Conservation (phyloP, 768 basidiomycete species). For the Tulasnella sp. region DNA sequence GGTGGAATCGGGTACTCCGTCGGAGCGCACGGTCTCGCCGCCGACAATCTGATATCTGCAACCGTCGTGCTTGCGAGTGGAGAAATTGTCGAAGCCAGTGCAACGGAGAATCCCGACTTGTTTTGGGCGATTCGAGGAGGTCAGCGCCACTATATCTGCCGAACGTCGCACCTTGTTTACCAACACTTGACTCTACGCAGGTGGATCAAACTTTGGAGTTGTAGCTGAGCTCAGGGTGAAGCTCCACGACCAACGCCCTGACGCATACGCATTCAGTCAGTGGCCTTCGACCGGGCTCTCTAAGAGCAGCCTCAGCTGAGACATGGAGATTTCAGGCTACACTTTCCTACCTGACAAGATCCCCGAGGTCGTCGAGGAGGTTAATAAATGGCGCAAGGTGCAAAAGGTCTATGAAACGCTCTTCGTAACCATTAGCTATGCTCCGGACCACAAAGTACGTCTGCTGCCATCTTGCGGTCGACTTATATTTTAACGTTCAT, state of each 20-base stretch:
- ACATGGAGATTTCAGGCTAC: neutral
- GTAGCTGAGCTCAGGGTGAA: slow-evolving; percentile 2
- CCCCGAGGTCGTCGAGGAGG: neutral
- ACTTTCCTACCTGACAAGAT: neutral
- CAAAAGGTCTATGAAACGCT: neutral
- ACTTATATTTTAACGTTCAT: neutral
- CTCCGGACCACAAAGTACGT: neutral
- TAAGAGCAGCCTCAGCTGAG: neutral
- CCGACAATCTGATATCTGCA: slow-evolving; percentile 8
- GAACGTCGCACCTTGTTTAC: neutral
- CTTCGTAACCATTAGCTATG: neutral
- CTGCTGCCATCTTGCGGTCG: neutral
- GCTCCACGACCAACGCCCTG: neutral
- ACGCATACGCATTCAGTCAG: neutral
- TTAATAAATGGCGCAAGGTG: neutral
- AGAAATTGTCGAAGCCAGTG: slow-evolving; percentile 1
- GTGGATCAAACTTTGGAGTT: slow-evolving; percentile 7
- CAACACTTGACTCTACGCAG: neutral
- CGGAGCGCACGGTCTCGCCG: neutral
- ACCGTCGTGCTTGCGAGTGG: slow-evolving; percentile 9
- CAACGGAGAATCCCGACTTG: slow-evolving; percentile 7
- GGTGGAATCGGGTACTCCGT: slow-evolving; percentile 1
- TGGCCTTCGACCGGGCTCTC: neutral
- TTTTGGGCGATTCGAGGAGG: slow-evolving; percentile 10
- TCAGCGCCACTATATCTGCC: neutral